Conservation (phyloP, 2,329 filamentous ascomycete species). For the Botrytis paeoniae region DNA sequence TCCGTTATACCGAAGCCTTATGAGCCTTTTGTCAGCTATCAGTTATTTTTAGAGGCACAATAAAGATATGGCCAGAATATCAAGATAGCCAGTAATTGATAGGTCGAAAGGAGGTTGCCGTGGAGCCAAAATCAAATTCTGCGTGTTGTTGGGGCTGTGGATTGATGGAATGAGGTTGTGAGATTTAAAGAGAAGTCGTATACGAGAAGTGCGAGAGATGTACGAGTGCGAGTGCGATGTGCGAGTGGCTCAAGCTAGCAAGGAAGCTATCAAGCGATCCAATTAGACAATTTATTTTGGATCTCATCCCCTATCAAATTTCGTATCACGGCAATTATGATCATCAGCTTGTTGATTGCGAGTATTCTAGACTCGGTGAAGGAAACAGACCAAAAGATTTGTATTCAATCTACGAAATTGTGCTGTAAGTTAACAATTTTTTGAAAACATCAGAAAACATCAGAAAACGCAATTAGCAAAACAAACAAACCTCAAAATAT, state of each 20-base stretch:
- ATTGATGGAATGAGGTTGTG: background rate
- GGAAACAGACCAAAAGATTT: background rate
- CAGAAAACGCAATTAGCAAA: background rate
- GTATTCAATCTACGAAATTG: background rate
- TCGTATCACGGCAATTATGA: background rate
- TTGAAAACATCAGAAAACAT: background rate
- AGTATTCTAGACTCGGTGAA: background rate
- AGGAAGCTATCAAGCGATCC: background rate
- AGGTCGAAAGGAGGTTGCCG: background rate
- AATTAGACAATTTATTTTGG: background rate
- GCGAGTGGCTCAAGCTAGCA: background rate
- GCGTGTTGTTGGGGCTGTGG: background rate
- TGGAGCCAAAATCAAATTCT: background rate
- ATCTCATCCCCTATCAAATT: background rate
- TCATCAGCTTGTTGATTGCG: background rate
- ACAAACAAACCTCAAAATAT: background rate
- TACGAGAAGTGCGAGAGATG: slow-evolving; percentile 1
- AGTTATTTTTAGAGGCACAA: background rate
- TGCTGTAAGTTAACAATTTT: background rate
- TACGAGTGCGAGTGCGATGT: background rate
- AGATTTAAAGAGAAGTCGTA: background rate
- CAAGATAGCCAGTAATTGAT: background rate
- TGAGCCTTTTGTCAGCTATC: background rate
- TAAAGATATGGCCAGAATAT: background rate
- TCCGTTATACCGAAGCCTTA: background rate